A percentile compares a stretch with the other conserved stretches of the same genome.
These are phyloP conservation scores for Fusarium goolgardi DNA, from an alignment of 2,329 filamentous ascomycete species.

Conservation along the genomic window DNA sequence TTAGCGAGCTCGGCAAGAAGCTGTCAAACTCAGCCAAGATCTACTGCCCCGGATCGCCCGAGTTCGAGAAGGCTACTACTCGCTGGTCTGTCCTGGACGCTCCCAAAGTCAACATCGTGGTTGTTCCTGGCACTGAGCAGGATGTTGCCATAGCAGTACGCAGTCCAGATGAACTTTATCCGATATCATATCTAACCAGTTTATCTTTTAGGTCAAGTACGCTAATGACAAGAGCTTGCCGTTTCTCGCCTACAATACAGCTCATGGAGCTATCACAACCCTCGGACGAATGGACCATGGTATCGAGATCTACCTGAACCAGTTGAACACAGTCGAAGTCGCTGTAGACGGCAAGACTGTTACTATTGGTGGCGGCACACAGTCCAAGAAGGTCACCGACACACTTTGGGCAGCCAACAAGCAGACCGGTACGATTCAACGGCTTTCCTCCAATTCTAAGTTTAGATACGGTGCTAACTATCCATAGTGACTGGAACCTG, in stretches of 20 bases:
- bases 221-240: conserved; percentile 60
- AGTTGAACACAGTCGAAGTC: conserved; percentile 58
- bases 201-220: conserved; percentile 50
- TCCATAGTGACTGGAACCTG: conserved; percentile 42
- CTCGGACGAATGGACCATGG: conserved; percentile 61
- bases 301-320: conserved; percentile 61
- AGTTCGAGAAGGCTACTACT: conserved; percentile 53
- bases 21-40: conserved; percentile 56
- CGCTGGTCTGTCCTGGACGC: conserved; percentile 60
- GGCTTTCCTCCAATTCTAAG: too few relatives aligned
- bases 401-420: conserved; percentile 62
- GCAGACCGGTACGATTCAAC: conserved; percentile 56
- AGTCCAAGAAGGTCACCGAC: conserved; percentile 59
- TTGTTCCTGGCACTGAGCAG: conserved; percentile 59
- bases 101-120: conserved; percentile 59
- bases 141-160: conserved; percentile 62
- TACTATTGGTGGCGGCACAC: conserved; percentile 61
- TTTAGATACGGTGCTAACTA: neutral
- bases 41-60: conserved; percentile 56
- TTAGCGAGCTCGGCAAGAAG: conserved; percentile 44
- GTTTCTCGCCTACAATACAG: conserved; percentile 65
- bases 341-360: conserved; percentile 57
- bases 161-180: rapidly evolving
- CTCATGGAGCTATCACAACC: conserved; percentile 63
- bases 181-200: neutral